Evolutionary conservation across 2,329 filamentous ascomycete genomes (phyloP), one percentile per base, ranked within the genome.

Genomic region (Macrophomina pseudophaseolina): DNA sequence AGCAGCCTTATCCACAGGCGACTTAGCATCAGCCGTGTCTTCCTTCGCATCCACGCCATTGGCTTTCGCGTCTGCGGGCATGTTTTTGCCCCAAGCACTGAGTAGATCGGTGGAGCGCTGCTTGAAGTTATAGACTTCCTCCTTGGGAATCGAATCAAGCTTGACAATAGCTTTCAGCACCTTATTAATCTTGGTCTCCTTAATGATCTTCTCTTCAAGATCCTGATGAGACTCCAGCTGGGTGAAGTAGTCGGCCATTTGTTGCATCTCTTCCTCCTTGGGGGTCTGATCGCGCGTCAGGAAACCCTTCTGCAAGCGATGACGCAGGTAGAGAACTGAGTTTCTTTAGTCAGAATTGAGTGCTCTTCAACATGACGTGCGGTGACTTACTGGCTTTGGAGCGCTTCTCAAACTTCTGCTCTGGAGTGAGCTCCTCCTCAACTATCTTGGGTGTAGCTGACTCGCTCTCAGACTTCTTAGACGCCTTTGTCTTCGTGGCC

Each of bases 101-200:
- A 98, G 83, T 56, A 99, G 85, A 5, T 86, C 84, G 70, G 91
- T 86, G 42, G 93, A 94, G 62, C 95, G 90, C 70, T 89, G 84
- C 82, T 95, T 96, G 87, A 99, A 97, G 65, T 91, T 83, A 79
- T 90, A 96, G 71, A 97, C 91, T 42, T 94, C 91, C 70, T 99
- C 95, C 68, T 90, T 90, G 5, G 94, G 94, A 71, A 99, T 97
- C 3, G 85, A 85, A 51, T 90, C 86, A 8, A 99, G 84, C 83
- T 97, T 97, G 73, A 97, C 83, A 71, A 99, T 95, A 4, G 91
- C 93, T 82, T 96, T 97, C 66, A 99, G 86, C 11, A 99, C 94
- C 83, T 99, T 99, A 87, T 98, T 94, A 80, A 99, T 97, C 85
- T 98, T 99, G 69, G 95, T 99, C 14, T 83, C 84, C 70, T 92